A percentile compares a stretch with the other conserved stretches of the same genome.
These are phyloP conservation scores for Entomortierella parvispora DNA, from an alignment of 192 early-diverging fungal genomes.

Conservation along the genomic window DNA sequence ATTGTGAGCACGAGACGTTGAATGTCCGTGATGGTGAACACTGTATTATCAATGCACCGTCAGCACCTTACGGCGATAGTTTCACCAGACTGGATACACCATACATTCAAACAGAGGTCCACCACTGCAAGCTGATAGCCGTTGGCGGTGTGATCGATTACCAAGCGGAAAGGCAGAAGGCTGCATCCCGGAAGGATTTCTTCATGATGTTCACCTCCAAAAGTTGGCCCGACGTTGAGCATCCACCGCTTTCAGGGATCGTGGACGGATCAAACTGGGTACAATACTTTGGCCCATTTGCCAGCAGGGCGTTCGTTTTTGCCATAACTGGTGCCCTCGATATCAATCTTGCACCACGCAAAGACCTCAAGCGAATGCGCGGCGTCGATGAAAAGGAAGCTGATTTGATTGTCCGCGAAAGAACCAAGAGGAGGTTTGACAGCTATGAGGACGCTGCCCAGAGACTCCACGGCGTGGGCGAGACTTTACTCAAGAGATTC, in stretches of 20 bases:
- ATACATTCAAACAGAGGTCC: slow-evolving; percentile 25
- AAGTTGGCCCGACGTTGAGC: slow-evolving; percentile 17
- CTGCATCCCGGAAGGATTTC: slow-evolving; percentile 41
- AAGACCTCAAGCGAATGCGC: slow-evolving; percentile 21
- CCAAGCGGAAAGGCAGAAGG: slow-evolving; percentile 20
- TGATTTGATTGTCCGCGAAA: slow-evolving; percentile 21
- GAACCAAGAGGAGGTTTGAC: slow-evolving; percentile 19
- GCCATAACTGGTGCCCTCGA: slow-evolving; percentile 22
- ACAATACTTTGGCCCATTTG: slow-evolving; percentile 42
- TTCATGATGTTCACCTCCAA: slow-evolving; percentile 43
- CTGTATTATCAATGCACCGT: slow-evolving; percentile 29
- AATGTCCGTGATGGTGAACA: slow-evolving; percentile 22
- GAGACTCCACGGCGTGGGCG: slow-evolving; percentile 6
- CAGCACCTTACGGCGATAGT: slow-evolving; percentile 26
- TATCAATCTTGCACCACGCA: slow-evolving; percentile 13
- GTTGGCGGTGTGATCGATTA: slow-evolving; percentile 11
- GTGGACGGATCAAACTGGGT: slow-evolving; percentile 37
- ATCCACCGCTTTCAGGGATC: slow-evolving; percentile 35
- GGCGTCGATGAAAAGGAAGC: slow-evolving; percentile 19
- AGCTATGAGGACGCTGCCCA: slow-evolving; percentile 25
- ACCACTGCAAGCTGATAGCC: slow-evolving; percentile 42
- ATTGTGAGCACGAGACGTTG: slow-evolving; percentile 16
- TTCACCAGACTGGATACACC: slow-evolving; percentile 24
- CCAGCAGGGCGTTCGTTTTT: slow-evolving; percentile 31
- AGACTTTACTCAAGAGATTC: slow-evolving; percentile 12